A percentile compares a stretch with the other conserved stretches of the same genome.
phyloP scores from a whole-genome alignment of 306 rosid species.

The Clitoria ternatea region DNA sequence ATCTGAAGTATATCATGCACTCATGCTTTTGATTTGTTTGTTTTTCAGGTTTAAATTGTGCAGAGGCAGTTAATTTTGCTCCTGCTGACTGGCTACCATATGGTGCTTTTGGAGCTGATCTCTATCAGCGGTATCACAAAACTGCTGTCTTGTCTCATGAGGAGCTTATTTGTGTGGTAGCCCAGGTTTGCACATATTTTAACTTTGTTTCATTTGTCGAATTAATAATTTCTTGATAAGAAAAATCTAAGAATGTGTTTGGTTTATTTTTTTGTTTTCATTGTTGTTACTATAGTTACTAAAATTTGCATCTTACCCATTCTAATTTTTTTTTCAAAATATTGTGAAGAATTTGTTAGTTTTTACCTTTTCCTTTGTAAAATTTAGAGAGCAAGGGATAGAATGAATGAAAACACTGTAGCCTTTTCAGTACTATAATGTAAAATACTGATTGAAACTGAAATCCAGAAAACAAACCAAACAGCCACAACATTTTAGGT shows the following conservation, averaged over 20 bases:
- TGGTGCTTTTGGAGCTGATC: constrained; percentile 93
- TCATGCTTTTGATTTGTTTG: constrained; percentile 21
- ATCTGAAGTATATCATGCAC: constrained; percentile 5
- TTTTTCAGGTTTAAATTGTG: constrained; percentile 87
- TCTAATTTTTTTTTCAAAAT: not conserved
- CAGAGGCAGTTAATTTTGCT: constrained; percentile 99
- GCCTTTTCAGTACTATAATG: not conserved
- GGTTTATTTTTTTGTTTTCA: constrained; percentile 1
- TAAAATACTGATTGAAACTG: not conserved
- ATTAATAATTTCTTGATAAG: constrained; percentile 1
- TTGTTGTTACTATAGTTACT: not conserved
- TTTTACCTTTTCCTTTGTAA: not conserved
- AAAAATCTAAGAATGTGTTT: not conserved
- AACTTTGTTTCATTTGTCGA: not conserved
- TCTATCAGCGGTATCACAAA: constrained; percentile 79
- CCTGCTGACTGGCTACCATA: constrained; percentile 99
- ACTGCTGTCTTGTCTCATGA: constrained; percentile 91
- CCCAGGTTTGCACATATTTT: constrained; percentile 61
- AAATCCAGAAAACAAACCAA: not conserved
- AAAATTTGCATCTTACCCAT: not conserved
- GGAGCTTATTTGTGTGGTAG: constrained; percentile 88
- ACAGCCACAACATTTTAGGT: not conserved
- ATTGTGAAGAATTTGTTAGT: not conserved
- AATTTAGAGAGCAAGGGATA: not conserved
- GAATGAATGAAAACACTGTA: not conserved